Conservation (phyloP, 2,329 filamentous ascomycete genomes). For the Sclerotinia trifoliorum region DNA sequence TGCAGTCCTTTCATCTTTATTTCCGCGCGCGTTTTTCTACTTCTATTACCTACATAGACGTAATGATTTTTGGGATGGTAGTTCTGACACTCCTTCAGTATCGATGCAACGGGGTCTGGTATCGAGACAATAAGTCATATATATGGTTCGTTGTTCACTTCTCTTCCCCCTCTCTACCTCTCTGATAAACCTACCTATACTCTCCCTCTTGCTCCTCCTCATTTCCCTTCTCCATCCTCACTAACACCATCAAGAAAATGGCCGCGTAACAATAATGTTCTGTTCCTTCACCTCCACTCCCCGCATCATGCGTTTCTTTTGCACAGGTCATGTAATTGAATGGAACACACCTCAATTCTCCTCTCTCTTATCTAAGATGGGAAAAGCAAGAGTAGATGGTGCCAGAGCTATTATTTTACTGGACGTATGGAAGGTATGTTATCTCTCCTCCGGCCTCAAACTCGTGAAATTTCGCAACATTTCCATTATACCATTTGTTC, state of each 20-base stretch:
- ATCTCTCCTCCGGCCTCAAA: no score
- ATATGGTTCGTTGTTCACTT: not conserved
- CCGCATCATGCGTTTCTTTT: slow-evolving; percentile 64
- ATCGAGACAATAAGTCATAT: slow-evolving; percentile 22
- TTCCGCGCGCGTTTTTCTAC: not conserved
- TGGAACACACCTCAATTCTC: slow-evolving; percentile 53
- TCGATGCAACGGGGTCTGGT: slow-evolving; percentile 15
- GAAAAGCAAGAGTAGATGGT: slow-evolving; percentile 46
- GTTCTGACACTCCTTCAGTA: not conserved
- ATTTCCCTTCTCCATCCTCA: not conserved
- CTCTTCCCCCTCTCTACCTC: not conserved
- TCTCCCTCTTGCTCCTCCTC: not conserved
- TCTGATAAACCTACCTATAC: not conserved
- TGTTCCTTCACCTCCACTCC: slow-evolving; percentile 60
- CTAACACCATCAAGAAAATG: slow-evolving; percentile 62
- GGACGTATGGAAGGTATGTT: slow-evolving; percentile 49
- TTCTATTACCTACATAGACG: not conserved
- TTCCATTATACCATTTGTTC: no score
- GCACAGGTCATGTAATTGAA: slow-evolving; percentile 58
- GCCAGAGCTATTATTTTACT: slow-evolving; percentile 60
- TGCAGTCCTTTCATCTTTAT: not conserved
- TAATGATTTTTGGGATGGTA: not conserved
- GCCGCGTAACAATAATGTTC: slow-evolving; percentile 72
- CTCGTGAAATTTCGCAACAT: no score
- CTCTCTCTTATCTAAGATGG: slow-evolving; percentile 47